phyloP scores from a whole-genome alignment of 2,329 filamentous ascomycete genomes.

The Alternaria conjuncta region DNA sequence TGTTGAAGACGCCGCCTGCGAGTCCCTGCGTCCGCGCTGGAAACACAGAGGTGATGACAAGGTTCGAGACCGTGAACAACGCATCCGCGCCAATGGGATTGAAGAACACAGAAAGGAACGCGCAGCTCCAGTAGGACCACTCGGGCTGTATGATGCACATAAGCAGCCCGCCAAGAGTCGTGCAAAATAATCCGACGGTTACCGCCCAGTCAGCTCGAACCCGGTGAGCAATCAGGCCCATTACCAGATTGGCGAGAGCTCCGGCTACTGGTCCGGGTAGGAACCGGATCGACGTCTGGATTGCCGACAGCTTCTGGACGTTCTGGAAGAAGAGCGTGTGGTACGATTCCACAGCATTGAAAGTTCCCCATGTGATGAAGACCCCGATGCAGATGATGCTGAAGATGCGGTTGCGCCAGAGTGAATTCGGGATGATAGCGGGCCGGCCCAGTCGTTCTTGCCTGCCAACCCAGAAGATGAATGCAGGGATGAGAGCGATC shows the following conservation, averaged over 20 bases:
- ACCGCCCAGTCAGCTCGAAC: conserved; percentile 54
- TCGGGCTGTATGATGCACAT: conserved; percentile 47
- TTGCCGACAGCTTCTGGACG: conserved; percentile 43
- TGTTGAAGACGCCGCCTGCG: conserved; percentile 56
- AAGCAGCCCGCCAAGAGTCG: conserved; percentile 45
- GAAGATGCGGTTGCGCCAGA: conserved; percentile 67
- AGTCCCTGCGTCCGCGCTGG: conserved; percentile 51
- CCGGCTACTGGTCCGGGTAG: conserved; percentile 52
- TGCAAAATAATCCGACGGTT: conserved; percentile 36
- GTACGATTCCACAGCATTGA: conserved; percentile 18
- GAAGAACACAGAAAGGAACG: conserved; percentile 54
- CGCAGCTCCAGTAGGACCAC: conserved; percentile 57
- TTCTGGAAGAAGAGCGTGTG: conserved; percentile 55
- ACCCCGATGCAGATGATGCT: conserved; percentile 60
- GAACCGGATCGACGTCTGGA: conserved; percentile 52
- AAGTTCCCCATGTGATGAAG: conserved; percentile 48
- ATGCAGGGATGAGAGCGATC: conserved; percentile 54
- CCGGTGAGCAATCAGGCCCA: conserved; percentile 56
- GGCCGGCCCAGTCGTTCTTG: conserved; percentile 56
- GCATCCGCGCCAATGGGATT: conserved; percentile 54
- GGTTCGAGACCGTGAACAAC: conserved; percentile 53
- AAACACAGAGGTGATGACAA: conserved; percentile 53
- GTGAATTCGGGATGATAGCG: conserved; percentile 66
- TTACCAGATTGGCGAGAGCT: conserved; percentile 52
- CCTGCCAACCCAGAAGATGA: conserved; percentile 61